Base-by-base conservation (phyloP, 2,329 filamentous ascomycete genomes). In the Fusarium nodosum region DNA sequence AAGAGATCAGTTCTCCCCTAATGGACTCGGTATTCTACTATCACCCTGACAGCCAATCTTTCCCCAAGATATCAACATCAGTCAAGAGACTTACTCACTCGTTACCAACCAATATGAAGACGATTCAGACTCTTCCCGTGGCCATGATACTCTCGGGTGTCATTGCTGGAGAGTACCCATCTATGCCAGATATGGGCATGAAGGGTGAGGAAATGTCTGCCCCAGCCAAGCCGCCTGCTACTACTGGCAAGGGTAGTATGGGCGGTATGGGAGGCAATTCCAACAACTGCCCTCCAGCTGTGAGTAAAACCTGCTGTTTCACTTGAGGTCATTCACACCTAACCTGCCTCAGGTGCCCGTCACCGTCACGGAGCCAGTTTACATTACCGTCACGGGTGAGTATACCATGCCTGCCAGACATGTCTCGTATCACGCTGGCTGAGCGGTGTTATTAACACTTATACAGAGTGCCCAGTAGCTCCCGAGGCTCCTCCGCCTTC, bases 341-440 rank as follows among this genome's bases (percentile, higher is more conserved):
- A 67, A 16, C 56, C 3, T 2, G 9, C 36, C 46, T 39, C 30
- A 78, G 73, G 58, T 64, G 22, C 72, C 74, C 11, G 76, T 73
- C 73, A 84, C 81, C 30, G 82, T 79, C 62, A 82, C 79, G 22
- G 66, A 75, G 65, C 75, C 78, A 30, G 82, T 80, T 34, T 82
- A 79, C 42, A 54, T 85, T 59, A 84, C 83, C 67, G 76, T 85
- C 68, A 83, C 80, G 55, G 82, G 82, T 83, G 74, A 73, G 81
- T 73, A 36, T 22, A 30, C 30, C 28, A 20, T 13, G 2, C n/a
- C 15, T 28, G 13, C 5, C 7, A 15, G 33, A 51, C 24, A 36
- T 28, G 12, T 51, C 18, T 51, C 22, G 33, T 26, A 26, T 50
- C 12, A 16, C 10, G 20, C 16, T 28, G 10, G 15, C 11, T 13